Evolutionary conservation across 164 flowering plant species (phyloP), one percentile per base, ranked within the genome.

Genomic region (Stephania cephalantha): DNA sequence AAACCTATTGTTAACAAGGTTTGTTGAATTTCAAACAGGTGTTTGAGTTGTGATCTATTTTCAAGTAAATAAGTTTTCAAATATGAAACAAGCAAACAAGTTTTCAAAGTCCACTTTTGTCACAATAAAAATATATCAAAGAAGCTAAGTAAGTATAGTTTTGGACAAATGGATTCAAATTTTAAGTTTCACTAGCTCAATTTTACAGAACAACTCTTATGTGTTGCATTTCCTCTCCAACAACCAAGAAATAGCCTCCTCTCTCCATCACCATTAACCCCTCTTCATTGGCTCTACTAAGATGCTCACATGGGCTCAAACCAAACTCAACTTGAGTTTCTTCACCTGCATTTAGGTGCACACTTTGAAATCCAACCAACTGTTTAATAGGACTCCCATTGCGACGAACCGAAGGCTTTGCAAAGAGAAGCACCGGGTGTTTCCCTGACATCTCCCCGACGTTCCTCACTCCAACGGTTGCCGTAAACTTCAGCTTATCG

Each of bases 241-340:
- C 94, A n/a, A 81, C 78, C 69, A 92, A 81, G 81, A 76, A 86
- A 78, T 86, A 82, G 17, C 81, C 77, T 31, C 96, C 97, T 78
- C 81, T 85, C 61, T 89, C 90, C 71, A 91, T 78, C 55, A 89
- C 85, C 91, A 85, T 89, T 68, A 78, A 42, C 17, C 98, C 97
- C 77, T 86, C 83, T 77, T 85, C 89, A 65, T 84, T 77, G 7
- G 90, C 94, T 66, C 80, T 83, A 71, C 91, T 86, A 12, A 91
- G 76, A 77, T 91, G 94, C 76, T 93, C 89, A 81, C 99, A 93
- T 7, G 93, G 94, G 66, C 82, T 87, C 44, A 93, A 29, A 42
- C 50, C 78, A 79, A 91, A 90, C 45, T 83, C 82, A 50, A 89
- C 61, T 66, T 88, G 83, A 61, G 75, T 64, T 64, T 70, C 83